These are phyloP conservation scores for Ustilago trichophora DNA, from an alignment of 1,284 basidiomycete genomes.

Conservation along the genomic window DNA sequence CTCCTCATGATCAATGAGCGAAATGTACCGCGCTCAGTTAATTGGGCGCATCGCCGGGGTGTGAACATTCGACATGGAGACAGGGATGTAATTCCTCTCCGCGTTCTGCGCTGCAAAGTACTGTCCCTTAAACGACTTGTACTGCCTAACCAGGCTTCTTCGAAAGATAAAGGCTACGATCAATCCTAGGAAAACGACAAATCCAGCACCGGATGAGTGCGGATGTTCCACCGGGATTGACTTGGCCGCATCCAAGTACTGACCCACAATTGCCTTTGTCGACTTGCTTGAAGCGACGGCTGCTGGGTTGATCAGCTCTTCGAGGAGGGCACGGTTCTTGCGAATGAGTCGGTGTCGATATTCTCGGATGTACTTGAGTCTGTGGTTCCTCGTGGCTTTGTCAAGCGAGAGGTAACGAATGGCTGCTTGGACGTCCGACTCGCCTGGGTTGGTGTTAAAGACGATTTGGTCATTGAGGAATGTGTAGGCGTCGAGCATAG, in stretches of 20 bases:
- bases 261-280: neutral
- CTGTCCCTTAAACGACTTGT: neutral
- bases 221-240: slow-evolving; percentile 1
- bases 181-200: neutral
- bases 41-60: neutral
- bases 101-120: neutral
- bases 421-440: slow-evolving; percentile 10
- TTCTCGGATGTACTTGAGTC: slow-evolving; percentile 3
- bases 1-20: no score
- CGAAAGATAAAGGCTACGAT: slow-evolving; percentile 2
- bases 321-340: slow-evolving; percentile 3
- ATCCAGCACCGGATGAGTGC: slow-evolving; percentile 1
- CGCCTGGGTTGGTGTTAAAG: neutral
- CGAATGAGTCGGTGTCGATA: slow-evolving; percentile 1
- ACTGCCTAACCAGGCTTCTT: slow-evolving; percentile 2
- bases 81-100: neutral
- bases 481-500: slow-evolving; percentile 5
- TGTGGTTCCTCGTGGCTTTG: slow-evolving; percentile 1
- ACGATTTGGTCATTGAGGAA: slow-evolving; percentile 6
- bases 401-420: slow-evolving; percentile 9
- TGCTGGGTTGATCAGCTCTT: slow-evolving; percentile 3
- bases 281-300: neutral
- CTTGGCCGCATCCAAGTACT: slow-evolving; percentile 1
- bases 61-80: neutral
- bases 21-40: no score